Evolutionary conservation across 148 eudicot genomes (phyloP), one percentile per base, ranked within the genome.

Genomic region (Rheum nobile): DNA sequence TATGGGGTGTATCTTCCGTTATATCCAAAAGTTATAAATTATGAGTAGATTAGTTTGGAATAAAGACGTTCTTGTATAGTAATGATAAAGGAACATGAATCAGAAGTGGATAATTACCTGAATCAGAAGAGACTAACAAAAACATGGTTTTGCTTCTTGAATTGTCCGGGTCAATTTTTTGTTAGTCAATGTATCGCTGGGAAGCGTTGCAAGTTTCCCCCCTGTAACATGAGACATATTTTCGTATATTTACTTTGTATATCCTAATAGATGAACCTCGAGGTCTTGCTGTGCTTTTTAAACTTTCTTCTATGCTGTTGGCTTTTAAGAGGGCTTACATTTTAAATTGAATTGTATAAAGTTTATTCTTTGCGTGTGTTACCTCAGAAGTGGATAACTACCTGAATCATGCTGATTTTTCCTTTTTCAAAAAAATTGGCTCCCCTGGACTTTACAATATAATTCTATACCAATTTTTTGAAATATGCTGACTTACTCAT

Each of bases 401-500:
- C 35, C 28, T 28, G n/a, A 61, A 28, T 61, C n/a, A 28, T 26
- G 34, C 67, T 10, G 24, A n/a, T 28, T 17, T 11, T 55, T 17
- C 72, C n/a, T 38, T 69, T 17, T 39, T 11, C 44, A 22, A 28
- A 32, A 8, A 10, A 21, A 57, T 43, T 10, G 28, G n/a, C 48
- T 24, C 8, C 32, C 14, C 7, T 17, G 10, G 29, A 38, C 29
- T 35, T 70, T 50, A 17, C 6, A 70, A 38, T 38, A 5, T 42
- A 35, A 19, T 41, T 71, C 34, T 41, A 12, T 24, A 44, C 35
- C 21, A 22, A 52, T 61, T 68, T 34, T n/a, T 19, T 75, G 65
- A 48, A 72, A 44, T 50, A 68, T 78, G 63, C 38, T 71, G 68
- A 54, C 55, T 43, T 67, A 35, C 77, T 80, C 67, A 74, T 48